Evolutionary conservation across 1,284 basidiomycete species (phyloP).

Genomic region (Apiotrichum veenhuisii): DNA sequence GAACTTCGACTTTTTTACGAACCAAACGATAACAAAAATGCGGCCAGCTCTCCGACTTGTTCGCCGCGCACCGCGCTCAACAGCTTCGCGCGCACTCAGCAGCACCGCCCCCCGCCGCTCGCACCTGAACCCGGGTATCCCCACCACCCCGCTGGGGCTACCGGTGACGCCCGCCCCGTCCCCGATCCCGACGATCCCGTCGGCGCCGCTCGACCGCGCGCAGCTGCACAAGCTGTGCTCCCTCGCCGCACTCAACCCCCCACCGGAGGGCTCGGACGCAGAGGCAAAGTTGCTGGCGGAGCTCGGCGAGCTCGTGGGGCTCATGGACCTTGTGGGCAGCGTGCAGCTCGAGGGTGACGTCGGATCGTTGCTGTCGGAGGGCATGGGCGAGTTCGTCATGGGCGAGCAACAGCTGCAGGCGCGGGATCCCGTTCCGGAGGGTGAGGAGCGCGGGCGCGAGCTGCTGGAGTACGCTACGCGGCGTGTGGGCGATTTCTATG

Average conservation of each 20-base stretch:
- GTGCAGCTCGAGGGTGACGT: slow-evolving; percentile 15
- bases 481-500: slow-evolving; percentile 22
- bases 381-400: slow-evolving; percentile 13
- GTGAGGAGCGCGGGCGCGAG: slow-evolving; percentile 6
- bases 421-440: not conserved
- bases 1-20: too few relatives aligned
- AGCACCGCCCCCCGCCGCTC: not conserved
- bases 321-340: slow-evolving; percentile 22
- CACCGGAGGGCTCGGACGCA: slow-evolving; percentile 7
- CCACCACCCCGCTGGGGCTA: slow-evolving; percentile 8
- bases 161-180: slow-evolving; percentile 9
- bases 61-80: not conserved
- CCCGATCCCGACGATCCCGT: slow-evolving; percentile 9
- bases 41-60: not conserved
- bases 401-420: not conserved
- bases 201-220: slow-evolving; percentile 6
- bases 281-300: slow-evolving; percentile 14
- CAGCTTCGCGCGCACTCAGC: not conserved
- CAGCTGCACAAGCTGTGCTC: slow-evolving; percentile 13
- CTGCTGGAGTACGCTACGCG: slow-evolving; percentile 17
- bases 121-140: slow-evolving; percentile 8
- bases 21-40: not conserved
- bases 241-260: slow-evolving; percentile 19
- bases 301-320: slow-evolving; percentile 20
- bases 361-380: slow-evolving; percentile 9